Evolutionary conservation across 768 basidiomycete genomes (phyloP).

Genomic region (Pluteus cervinus): DNA sequence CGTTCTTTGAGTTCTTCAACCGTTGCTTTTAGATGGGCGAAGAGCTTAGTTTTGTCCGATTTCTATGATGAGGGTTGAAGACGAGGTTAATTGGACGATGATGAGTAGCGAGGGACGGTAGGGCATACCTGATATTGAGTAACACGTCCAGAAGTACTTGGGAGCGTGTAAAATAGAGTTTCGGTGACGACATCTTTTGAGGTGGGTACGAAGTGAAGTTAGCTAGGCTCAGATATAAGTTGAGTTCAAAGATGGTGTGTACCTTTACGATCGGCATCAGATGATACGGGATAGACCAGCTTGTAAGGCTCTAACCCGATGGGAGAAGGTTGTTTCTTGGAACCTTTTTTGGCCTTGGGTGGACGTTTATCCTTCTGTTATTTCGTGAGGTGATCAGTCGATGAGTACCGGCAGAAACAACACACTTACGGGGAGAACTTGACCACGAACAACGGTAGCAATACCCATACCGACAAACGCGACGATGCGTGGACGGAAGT

Average conservation of each 20-base stretch:
- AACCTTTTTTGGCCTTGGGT: constrained; percentile 5
- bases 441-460: constrained; percentile 27
- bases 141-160: constrained; percentile 73
- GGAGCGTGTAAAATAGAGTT: constrained; percentile 71
- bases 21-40: constrained; percentile 2
- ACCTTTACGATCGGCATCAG: constrained; percentile 14
- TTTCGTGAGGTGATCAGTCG: constrained; percentile 5
- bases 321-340: constrained; percentile 13
- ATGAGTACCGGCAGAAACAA: neutral
- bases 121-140: constrained; percentile 64
- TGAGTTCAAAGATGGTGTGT: constrained; percentile 1
- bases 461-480: constrained; percentile 80
- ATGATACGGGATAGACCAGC: too few relatives aligned
- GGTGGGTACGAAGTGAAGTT: neutral
- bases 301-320: constrained; percentile 48
- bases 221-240: neutral
- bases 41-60: constrained; percentile 4
- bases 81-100: neutral
- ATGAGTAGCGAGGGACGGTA: too few relatives aligned
- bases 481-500: constrained; percentile 54
- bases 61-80: neutral
- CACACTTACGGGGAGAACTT: constrained; percentile 14
- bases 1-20: constrained; percentile 1
- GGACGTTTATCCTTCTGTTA: constrained; percentile 4
- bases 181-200: constrained; percentile 22